Percentiles rank a stretch among this genome's conserved stretches.
Conservation (phyloP, 306 rosid species). For the Lotus japonicus region DNA sequence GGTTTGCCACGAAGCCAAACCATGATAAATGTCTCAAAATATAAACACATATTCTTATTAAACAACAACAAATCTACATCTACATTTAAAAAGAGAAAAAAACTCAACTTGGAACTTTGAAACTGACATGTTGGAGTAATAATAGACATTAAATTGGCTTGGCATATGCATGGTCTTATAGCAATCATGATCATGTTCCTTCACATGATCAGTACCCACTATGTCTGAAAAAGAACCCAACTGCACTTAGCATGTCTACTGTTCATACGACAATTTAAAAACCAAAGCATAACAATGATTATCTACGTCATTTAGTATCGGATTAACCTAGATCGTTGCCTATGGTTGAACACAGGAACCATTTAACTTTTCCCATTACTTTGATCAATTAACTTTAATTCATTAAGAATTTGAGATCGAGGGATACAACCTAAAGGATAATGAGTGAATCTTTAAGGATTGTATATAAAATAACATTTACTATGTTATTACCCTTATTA, state of each 20-base stretch:
- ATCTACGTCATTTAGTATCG: not conserved
- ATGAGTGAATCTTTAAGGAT: too few relatives aligned
- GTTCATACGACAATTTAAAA: not conserved
- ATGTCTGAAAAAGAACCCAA: not conserved
- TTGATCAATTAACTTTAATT: not conserved
- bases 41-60: not conserved
- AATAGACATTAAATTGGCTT: constrained; percentile 17
- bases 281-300: not conserved
- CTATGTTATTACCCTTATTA: too few relatives aligned
- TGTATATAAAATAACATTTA: too few relatives aligned
- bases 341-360: not conserved
- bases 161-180: constrained; percentile 37
- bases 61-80: not conserved
- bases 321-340: not conserved
- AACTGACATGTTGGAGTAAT: constrained; percentile 3
- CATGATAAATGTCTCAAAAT: constrained; percentile 6
- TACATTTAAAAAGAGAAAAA: not conserved
- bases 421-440: too few relatives aligned
- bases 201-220: constrained; percentile 22
- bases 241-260: not conserved
- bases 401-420: not conserved
- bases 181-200: not conserved
- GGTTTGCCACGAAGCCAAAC: not conserved
- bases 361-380: not conserved
- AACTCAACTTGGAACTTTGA: not conserved